Percentiles rank a stretch among this genome's conserved stretches.
Conservation (phyloP, 345 rosid species). For the Melastoma malabathricum region DNA sequence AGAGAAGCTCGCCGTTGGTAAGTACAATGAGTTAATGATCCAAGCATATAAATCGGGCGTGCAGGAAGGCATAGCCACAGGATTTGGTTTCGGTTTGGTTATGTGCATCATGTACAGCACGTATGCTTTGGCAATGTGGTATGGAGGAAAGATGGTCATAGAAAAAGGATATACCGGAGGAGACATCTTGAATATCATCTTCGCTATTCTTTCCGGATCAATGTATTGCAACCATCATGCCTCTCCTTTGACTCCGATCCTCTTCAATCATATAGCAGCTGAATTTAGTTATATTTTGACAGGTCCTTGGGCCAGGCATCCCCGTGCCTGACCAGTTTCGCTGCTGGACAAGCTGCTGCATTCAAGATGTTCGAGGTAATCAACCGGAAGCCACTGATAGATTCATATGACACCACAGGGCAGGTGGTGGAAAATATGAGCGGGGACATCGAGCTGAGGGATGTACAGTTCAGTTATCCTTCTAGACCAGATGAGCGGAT, state of each 20-base stretch:
- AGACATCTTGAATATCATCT: slow-evolving; percentile 10
- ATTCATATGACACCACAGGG: slow-evolving; percentile 17
- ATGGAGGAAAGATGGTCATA: slow-evolving; percentile 9
- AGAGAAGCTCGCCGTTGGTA: slow-evolving; percentile 9
- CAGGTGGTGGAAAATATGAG: slow-evolving; percentile 14
- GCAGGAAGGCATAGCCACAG: slow-evolving; percentile 12
- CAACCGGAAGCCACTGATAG: slow-evolving; percentile 25
- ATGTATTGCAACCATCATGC: slow-evolving; percentile 4
- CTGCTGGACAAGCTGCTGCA: slow-evolving; percentile 34
- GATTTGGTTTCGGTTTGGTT: slow-evolving; percentile 9
- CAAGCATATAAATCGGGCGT: slow-evolving; percentile 10
- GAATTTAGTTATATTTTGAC: not conserved
- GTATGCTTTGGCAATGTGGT: slow-evolving; percentile 11
- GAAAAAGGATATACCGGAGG: slow-evolving; percentile 14
- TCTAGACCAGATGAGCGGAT: slow-evolving; percentile 25
- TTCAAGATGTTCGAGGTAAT: slow-evolving; percentile 35
- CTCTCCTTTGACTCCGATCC: not conserved
- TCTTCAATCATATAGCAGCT: not conserved
- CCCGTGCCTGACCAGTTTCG: slow-evolving; percentile 28
- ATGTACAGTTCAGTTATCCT: slow-evolving; percentile 32
- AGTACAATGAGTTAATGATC: slow-evolving; percentile 8
- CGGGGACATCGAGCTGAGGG: slow-evolving; percentile 26
- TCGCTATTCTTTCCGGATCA: slow-evolving; percentile 9
- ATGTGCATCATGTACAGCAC: slow-evolving; percentile 7
- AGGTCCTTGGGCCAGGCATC: slow-evolving; percentile 36